Percentiles rank a stretch among this genome's conserved stretches.
Evolutionary conservation across 2,329 filamentous ascomycete species (phyloP).

Genomic region (Falciphora oryzae): DNA sequence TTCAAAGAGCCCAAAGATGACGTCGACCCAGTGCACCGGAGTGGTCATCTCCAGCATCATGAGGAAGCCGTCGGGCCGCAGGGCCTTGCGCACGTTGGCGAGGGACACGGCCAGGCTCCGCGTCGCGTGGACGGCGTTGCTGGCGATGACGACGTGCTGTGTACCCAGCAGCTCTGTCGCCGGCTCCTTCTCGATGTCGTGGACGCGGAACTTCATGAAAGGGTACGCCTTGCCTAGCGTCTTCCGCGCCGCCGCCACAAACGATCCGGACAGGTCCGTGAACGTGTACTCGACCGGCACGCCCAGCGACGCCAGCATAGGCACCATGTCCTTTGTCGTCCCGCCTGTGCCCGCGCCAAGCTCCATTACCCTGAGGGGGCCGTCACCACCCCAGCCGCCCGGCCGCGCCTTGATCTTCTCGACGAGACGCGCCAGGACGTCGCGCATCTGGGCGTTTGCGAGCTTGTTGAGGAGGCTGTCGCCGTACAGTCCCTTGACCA

Average conservation of each 20-base stretch:
- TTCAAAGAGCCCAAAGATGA: constrained; percentile 30
- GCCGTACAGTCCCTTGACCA: constrained; percentile 28
- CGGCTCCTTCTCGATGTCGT: constrained; percentile 25
- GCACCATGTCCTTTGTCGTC: constrained; percentile 27
- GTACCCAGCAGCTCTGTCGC: constrained; percentile 18
- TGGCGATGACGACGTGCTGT: constrained; percentile 27
- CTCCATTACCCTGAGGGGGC: constrained; percentile 26
- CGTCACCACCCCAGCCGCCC: neutral
- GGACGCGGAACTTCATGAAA: constrained; percentile 23
- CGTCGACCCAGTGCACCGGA: constrained; percentile 25
- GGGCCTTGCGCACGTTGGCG: constrained; percentile 18
- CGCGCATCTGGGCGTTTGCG: neutral
- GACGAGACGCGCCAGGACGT: neutral
- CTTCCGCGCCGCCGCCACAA: constrained; percentile 25
- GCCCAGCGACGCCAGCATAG: constrained; percentile 20
- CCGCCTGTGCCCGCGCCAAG: constrained; percentile 28
- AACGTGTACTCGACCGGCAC: constrained; percentile 31
- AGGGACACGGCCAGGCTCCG: constrained; percentile 16
- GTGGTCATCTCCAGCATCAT: constrained; percentile 29
- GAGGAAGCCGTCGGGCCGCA: constrained; percentile 29
- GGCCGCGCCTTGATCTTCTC: neutral
- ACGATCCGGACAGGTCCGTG: constrained; percentile 30
- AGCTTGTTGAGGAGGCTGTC: constrained; percentile 1
- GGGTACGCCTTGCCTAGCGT: constrained; percentile 13
- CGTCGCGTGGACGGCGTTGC: constrained; percentile 30